phyloP scores from a whole-genome alignment of 2,329 filamentous ascomycete species.

The Colletotrichum sp. region DNA sequence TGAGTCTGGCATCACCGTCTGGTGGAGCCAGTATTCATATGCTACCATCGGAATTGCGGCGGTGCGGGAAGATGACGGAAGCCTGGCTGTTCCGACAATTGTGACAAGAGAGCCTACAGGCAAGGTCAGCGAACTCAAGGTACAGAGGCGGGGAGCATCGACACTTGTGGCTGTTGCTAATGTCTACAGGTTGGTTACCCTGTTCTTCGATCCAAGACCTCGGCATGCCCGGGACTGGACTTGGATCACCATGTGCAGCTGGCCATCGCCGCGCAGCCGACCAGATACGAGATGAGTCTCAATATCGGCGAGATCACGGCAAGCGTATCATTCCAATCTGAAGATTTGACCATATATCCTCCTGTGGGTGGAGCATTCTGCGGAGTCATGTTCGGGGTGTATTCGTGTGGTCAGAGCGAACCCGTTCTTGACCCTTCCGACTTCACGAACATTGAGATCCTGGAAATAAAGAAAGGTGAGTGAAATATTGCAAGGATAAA shows the following conservation, averaged over 20 bases:
- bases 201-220: background rate
- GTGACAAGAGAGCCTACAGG: constrained; percentile 26
- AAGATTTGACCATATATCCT: constrained; percentile 29
- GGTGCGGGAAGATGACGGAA: constrained; percentile 16
- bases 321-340: constrained; percentile 12
- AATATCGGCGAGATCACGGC: background rate
- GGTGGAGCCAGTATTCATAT: constrained; percentile 55
- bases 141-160: background rate
- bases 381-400: constrained; percentile 35
- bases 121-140: constrained; percentile 23
- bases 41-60: constrained; percentile 33
- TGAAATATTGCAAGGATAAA: background rate
- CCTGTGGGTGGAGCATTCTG: constrained; percentile 34
- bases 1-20: constrained; percentile 59
- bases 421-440: constrained; percentile 35
- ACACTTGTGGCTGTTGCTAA: background rate
- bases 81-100: constrained; percentile 14
- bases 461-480: background rate
- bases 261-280: constrained; percentile 20
- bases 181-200: background rate
- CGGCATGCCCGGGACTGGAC: background rate
- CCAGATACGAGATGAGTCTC: constrained; percentile 25
- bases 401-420: constrained; percentile 31
- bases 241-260: constrained; percentile 9
- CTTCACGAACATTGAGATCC: constrained; percentile 27